Conservation (phyloP, 495 filamentous ascomycete species). For the Hyphodiscus hymeniophilus region DNA sequence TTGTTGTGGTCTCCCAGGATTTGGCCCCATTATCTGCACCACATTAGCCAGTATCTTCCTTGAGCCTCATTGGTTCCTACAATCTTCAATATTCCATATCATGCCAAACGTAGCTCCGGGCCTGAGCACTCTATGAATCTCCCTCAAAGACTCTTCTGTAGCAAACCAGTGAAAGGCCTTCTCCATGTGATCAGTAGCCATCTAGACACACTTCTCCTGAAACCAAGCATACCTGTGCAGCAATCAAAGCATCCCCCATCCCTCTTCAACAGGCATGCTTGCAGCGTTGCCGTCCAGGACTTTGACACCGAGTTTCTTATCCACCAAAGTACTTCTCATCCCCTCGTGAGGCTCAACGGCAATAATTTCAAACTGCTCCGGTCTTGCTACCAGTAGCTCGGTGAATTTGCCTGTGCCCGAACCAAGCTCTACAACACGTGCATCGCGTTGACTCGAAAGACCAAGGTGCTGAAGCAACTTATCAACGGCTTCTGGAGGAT, state of each 20-base stretch:
- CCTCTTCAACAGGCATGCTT: constrained; percentile 41
- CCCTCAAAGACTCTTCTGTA: constrained; percentile 41
- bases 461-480: constrained; percentile 40
- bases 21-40: constrained; percentile 38
- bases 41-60: not conserved
- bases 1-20: constrained; percentile 33
- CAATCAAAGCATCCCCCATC: constrained; percentile 55
- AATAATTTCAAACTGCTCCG: constrained; percentile 45
- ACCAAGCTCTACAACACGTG: constrained; percentile 51
- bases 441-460: constrained; percentile 31
- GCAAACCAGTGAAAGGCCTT: constrained; percentile 62
- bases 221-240: constrained; percentile 49
- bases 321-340: constrained; percentile 48
- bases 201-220: not conserved
- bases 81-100: constrained; percentile 63
- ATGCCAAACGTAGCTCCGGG: constrained; percentile 45
- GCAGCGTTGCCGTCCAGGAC: constrained; percentile 46
- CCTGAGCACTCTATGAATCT: constrained; percentile 49
- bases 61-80: constrained; percentile 26
- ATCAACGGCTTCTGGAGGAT: constrained; percentile 44
- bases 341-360: constrained; percentile 55
- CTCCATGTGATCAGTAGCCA: constrained; percentile 4
- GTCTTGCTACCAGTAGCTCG: constrained; percentile 41
- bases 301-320: constrained; percentile 42
- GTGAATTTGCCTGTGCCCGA: constrained; percentile 64